These are phyloP conservation scores for Fusarium sp. DNA, from an alignment of 2,329 filamentous ascomycete genomes.

Conservation along the genomic window DNA sequence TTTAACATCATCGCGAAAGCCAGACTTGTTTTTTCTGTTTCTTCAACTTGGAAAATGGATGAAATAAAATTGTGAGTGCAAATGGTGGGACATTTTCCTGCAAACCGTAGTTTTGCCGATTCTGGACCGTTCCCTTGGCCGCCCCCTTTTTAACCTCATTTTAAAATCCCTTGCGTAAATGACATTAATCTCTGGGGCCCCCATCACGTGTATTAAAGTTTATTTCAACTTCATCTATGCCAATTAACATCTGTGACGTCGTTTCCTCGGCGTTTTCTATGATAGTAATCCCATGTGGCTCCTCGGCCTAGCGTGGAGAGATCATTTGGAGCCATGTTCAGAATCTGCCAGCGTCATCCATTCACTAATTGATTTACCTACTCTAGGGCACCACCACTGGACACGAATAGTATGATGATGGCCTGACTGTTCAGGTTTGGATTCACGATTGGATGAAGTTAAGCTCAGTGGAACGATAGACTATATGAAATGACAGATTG, in stretches of 20 bases:
- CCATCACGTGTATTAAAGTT: background rate
- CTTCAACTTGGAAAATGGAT: too few relatives aligned
- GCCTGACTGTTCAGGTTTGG: background rate
- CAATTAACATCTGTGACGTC: too few relatives aligned
- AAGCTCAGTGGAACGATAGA: background rate
- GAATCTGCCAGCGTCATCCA: background rate
- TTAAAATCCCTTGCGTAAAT: background rate
- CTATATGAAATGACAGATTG: too few relatives aligned
- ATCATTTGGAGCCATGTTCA: background rate
- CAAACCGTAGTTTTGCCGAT: background rate
- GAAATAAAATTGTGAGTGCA: too few relatives aligned
- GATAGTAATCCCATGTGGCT: background rate
- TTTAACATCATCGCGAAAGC: too few relatives aligned
- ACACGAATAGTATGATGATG: background rate
- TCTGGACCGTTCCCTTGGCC: background rate
- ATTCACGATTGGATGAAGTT: background rate
- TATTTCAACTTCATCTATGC: background rate
- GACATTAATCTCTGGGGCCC: background rate
- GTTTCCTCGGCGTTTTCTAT: background rate
- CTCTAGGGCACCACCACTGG: background rate
- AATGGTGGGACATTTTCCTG: background rate
- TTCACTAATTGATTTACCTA: background rate
- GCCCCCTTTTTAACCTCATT: background rate
- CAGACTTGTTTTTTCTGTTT: background rate
- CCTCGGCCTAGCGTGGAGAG: background rate